Percentiles rank a stretch among this genome's conserved stretches.
These are phyloP conservation scores for Ceratobasidium sp. DNA, from an alignment of 1,284 basidiomycete genomes.

Conservation along the genomic window DNA sequence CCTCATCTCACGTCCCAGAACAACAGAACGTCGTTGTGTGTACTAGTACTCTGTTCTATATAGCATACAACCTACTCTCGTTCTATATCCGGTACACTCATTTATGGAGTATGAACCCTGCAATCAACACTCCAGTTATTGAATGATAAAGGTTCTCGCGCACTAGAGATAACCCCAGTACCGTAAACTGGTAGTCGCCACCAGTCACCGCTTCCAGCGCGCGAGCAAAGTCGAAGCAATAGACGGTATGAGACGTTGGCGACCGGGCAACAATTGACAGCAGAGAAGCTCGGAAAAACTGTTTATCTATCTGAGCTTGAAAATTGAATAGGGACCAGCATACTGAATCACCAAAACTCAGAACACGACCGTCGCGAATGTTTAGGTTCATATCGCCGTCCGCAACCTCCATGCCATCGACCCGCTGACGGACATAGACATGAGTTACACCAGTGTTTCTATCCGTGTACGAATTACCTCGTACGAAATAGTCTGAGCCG, in stretches of 20 bases:
- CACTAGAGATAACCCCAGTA: too few species aligned
- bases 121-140: too few species aligned
- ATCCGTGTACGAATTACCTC: constrained; percentile 88
- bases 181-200: too few species aligned
- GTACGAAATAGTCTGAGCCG: constrained; percentile 66
- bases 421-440: constrained; percentile 81
- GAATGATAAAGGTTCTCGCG: too few species aligned
- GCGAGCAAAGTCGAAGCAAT: constrained; percentile 42
- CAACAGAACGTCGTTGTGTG: too few species aligned
- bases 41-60: too few species aligned
- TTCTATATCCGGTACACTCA: too few species aligned
- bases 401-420: constrained; percentile 85
- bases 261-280: constrained; percentile 53
- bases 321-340: constrained; percentile 51
- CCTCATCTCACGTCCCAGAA: constrained; percentile 71
- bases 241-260: constrained; percentile 23
- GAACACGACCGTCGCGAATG: constrained; percentile 57
- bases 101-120: too few species aligned
- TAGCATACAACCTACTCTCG: too few species aligned
- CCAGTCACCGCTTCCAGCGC: too few species aligned
- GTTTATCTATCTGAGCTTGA: constrained; percentile 15
- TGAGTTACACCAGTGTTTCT: constrained; percentile 83
- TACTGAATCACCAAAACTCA: constrained; percentile 33
- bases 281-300: constrained; percentile 75
- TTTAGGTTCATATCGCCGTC: constrained; percentile 93